These are phyloP conservation scores for Ascochyta lentis DNA, from an alignment of 2,329 filamentous ascomycete species.

Conservation along the genomic window DNA sequence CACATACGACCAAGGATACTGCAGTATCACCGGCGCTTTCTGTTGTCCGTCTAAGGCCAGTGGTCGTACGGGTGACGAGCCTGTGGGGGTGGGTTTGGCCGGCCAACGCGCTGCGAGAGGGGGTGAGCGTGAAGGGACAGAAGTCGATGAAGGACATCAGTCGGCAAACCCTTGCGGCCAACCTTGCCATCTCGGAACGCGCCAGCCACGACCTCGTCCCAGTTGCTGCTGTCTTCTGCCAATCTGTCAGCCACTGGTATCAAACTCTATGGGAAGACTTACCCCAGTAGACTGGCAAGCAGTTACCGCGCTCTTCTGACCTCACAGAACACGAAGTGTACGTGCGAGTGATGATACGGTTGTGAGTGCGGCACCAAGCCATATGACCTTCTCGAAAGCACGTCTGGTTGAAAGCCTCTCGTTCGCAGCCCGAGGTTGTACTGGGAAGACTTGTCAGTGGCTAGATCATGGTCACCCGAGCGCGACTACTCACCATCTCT, in stretches of 20 bases:
- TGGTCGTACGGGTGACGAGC: neutral
- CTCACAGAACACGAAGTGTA: conserved; percentile 2
- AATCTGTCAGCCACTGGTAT: neutral
- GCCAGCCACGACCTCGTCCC: neutral
- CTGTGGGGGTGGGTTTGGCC: neutral
- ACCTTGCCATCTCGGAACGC: neutral
- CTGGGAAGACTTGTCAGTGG: neutral
- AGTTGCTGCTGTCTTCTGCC: neutral
- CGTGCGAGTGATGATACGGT: conserved; percentile 1
- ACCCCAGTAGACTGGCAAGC: conserved; percentile 5
- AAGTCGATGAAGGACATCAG: neutral
- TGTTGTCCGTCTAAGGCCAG: neutral
- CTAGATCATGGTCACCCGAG: no score
- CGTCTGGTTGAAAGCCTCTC: neutral
- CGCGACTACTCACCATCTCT: neutral
- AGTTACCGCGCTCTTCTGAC: neutral
- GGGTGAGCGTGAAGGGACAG: neutral
- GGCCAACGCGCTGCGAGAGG: neutral
- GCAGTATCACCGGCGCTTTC: neutral
- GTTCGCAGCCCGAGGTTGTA: neutral
- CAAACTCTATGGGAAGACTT: neutral
- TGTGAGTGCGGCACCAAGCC: conserved; percentile 5
- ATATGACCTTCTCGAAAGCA: conserved; percentile 11
- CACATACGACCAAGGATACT: neutral
- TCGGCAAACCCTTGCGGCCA: neutral